phyloP scores from a whole-genome alignment of 1,284 basidiomycete species.

The Malassezia dermatis region DNA sequence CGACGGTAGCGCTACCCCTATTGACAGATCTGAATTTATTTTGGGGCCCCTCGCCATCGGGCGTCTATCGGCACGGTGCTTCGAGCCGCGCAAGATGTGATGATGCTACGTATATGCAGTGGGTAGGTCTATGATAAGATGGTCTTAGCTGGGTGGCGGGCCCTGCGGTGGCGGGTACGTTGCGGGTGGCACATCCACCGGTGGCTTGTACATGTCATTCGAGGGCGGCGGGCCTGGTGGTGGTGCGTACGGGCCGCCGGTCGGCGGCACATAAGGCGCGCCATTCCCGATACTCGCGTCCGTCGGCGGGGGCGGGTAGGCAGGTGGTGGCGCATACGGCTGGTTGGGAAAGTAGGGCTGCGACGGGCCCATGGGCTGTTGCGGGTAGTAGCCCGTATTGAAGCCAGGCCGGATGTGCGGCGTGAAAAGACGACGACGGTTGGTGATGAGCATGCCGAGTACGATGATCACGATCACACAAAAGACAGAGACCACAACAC shows the following conservation, averaged over 20 bases:
- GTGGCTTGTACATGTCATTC: background rate
- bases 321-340: conserved; percentile 1
- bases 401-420: conserved; percentile 4
- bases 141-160: background rate
- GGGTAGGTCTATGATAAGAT: background rate
- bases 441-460: background rate
- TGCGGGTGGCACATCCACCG: background rate
- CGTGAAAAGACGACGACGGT: conserved; percentile 4
- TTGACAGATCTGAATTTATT: background rate
- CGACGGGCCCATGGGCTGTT: background rate
- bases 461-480: conserved; percentile 2
- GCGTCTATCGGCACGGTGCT: background rate
- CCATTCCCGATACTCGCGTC: background rate
- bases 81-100: background rate
- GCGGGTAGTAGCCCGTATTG: background rate
- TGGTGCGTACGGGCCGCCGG: conserved; percentile 1
- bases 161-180: conserved; percentile 4
- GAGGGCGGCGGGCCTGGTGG: conserved; percentile 3
- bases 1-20: background rate
- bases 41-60: background rate
- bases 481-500: conserved; percentile 6
- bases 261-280: background rate
- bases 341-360: background rate
- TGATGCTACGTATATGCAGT: no score
- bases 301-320: conserved; percentile 1